phyloP scores from a whole-genome alignment of 176 grass and related monocot species.

The Luzula sylvatica region DNA sequence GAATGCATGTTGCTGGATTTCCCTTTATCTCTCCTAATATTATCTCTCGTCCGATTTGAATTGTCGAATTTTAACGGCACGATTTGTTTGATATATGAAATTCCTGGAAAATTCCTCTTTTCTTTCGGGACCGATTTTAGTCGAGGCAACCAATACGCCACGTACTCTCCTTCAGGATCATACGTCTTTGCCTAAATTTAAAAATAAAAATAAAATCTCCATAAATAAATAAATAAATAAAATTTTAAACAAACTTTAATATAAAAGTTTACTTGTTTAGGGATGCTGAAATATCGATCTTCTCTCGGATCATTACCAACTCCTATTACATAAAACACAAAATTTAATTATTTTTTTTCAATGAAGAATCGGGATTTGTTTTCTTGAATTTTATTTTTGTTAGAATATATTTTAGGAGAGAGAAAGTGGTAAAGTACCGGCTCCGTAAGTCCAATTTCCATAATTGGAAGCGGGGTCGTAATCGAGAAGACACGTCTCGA shows the following conservation, averaged over 20 bases:
- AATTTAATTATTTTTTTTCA: too few relatives aligned
- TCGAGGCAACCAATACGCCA: conserved; percentile 64
- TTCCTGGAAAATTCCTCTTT: conserved; percentile 60
- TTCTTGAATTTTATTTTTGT: too few relatives aligned
- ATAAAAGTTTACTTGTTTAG: conserved; percentile 68
- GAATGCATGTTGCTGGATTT: conserved; percentile 2
- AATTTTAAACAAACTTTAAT: neutral
- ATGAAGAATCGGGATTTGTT: too few relatives aligned
- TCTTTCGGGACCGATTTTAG: conserved; percentile 39
- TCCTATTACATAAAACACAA: conserved; percentile 33
- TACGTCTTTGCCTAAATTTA: conserved; percentile 56
- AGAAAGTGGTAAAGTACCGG: conserved; percentile 37
- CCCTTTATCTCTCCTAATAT: conserved; percentile 27
- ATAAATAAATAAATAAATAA: conserved; percentile 2
- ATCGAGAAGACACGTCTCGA: conserved; percentile 78
- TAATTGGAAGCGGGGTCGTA: conserved; percentile 92
- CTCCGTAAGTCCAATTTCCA: conserved; percentile 96
- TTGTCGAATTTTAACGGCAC: conserved; percentile 62
- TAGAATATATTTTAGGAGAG: neutral
- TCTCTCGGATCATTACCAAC: conserved; percentile 93
- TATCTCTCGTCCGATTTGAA: conserved; percentile 34
- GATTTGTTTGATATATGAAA: conserved; percentile 63
- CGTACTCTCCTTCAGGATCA: conserved; percentile 64
- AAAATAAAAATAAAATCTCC: too few relatives aligned
- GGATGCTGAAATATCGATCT: conserved; percentile 93